Evolutionary conservation across 129 eudicot genomes (phyloP).

Genomic region (Ambrosia artemisiifolia): DNA sequence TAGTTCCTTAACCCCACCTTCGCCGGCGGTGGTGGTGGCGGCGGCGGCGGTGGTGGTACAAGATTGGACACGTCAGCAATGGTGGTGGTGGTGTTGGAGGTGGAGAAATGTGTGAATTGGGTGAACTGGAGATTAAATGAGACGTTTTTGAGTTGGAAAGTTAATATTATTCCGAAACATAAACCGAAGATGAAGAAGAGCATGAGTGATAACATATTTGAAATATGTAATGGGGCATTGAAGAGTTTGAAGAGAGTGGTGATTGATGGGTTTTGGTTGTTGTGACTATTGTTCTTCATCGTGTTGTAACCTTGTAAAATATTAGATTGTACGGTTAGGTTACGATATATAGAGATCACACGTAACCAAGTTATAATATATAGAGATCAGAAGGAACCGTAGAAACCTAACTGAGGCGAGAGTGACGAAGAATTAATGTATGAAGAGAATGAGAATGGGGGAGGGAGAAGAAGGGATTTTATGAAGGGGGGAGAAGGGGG

Average conservation of each 20-base stretch:
- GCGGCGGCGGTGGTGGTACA: not conserved
- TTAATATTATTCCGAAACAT: slow-evolving; percentile 48
- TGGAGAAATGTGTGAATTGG: slow-evolving; percentile 28
- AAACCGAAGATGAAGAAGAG: slow-evolving; percentile 59
- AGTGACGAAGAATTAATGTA: not conserved
- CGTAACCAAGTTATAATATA: no score
- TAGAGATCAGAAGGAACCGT: no score
- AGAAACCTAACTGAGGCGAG: no score
- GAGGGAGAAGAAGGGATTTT: slow-evolving; percentile 21
- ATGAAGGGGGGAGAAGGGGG: no score
- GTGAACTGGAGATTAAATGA: slow-evolving; percentile 48
- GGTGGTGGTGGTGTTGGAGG: slow-evolving; percentile 24
- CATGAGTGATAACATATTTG: slow-evolving; percentile 39
- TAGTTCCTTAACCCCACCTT: slow-evolving; percentile 23
- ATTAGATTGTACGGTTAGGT: no score
- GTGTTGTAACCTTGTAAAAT: not conserved
- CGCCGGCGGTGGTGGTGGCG: not conserved
- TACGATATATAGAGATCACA: no score
- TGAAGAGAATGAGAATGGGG: not conserved
- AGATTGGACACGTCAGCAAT: not conserved
- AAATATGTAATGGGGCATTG: slow-evolving; percentile 31
- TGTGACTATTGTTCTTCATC: slow-evolving; percentile 48
- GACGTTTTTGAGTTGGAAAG: slow-evolving; percentile 44
- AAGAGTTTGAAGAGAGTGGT: slow-evolving; percentile 30
- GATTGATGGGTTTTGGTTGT: slow-evolving; percentile 14